Conservation (phyloP, 2,329 filamentous ascomycete genomes). For the Aspergillus fischeri region DNA sequence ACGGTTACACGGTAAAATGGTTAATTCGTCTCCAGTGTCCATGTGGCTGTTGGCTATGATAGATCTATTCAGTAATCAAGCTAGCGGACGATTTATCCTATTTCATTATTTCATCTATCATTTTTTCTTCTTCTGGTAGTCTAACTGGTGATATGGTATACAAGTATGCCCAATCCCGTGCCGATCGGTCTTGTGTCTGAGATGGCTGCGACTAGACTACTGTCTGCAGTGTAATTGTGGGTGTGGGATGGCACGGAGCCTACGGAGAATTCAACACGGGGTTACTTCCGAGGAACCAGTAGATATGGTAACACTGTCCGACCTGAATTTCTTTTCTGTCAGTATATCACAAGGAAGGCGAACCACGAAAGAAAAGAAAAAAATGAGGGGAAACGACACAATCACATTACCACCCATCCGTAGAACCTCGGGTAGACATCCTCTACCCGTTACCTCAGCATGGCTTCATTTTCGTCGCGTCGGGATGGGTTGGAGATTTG, state of each 20-base stretch:
- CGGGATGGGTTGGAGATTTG: not conserved
- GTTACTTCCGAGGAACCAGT: not conserved
- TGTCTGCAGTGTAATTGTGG: not conserved
- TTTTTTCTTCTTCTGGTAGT: not conserved
- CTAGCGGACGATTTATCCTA: not conserved
- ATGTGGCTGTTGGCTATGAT: no score
- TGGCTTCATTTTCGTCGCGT: slow-evolving; percentile 7
- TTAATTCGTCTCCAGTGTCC: not conserved
- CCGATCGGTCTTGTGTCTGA: not conserved
- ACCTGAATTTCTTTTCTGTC: not conserved
- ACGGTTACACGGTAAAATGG: not conserved
- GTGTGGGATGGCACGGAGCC: not conserved
- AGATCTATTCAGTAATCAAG: no score
- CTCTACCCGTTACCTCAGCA: not conserved
- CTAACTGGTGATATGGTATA: not conserved
- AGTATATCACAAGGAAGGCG: not conserved
- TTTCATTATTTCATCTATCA: not conserved
- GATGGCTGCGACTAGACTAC: not conserved
- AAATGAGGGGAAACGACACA: slow-evolving; percentile 12
- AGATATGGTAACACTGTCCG: not conserved
- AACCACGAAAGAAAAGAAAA: not conserved
- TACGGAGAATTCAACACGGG: not conserved
- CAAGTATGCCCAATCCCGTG: not conserved
- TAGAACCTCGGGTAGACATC: slow-evolving; percentile 15
- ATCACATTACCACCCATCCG: not conserved